These are phyloP conservation scores for Leptographium galeiforme DNA, from an alignment of 2,329 filamentous ascomycete genomes.

Conservation along the genomic window DNA sequence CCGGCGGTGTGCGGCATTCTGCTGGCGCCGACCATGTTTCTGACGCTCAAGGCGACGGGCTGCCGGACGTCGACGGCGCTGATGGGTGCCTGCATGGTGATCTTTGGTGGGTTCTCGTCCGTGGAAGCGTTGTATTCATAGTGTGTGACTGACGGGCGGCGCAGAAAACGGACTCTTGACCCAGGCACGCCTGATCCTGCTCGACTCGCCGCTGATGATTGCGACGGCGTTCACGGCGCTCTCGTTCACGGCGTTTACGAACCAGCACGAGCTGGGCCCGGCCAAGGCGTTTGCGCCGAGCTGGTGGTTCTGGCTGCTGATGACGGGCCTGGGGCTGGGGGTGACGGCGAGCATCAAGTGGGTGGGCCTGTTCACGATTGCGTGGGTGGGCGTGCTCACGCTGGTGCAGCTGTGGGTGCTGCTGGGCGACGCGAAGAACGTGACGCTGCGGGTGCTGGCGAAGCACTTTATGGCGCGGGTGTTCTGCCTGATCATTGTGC, in stretches of 20 bases:
- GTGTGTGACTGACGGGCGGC: not conserved
- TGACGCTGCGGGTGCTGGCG: slow-evolving; percentile 72
- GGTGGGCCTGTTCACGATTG: slow-evolving; percentile 97
- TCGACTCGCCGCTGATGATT: slow-evolving; percentile 88
- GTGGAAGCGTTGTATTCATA: not conserved
- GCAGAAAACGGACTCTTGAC: slow-evolving; percentile 90
- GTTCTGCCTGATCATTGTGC: slow-evolving; percentile 86
- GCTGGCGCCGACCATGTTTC: slow-evolving; percentile 82
- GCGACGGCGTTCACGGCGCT: slow-evolving; percentile 87
- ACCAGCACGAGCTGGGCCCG: slow-evolving; percentile 90
- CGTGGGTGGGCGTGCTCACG: slow-evolving; percentile 90
- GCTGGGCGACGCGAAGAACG: slow-evolving; percentile 75
- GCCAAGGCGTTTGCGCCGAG: slow-evolving; percentile 71
- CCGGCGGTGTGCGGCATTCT: slow-evolving; percentile 82
- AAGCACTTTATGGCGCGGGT: slow-evolving; percentile 88
- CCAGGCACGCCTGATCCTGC: slow-evolving; percentile 86
- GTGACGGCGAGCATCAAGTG: slow-evolving; percentile 94
- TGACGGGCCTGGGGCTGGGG: slow-evolving; percentile 77
- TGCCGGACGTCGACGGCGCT: slow-evolving; percentile 77
- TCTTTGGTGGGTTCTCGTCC: slow-evolving; percentile 62
- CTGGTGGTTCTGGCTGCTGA: slow-evolving; percentile 97
- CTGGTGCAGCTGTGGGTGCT: slow-evolving; percentile 89
- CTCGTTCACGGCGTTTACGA: slow-evolving; percentile 84
- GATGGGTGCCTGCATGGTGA: slow-evolving; percentile 73
- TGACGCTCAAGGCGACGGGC: slow-evolving; percentile 81